These are phyloP conservation scores for Penicillium lagena DNA, from an alignment of 495 filamentous ascomycete species.

Conservation along the genomic window DNA sequence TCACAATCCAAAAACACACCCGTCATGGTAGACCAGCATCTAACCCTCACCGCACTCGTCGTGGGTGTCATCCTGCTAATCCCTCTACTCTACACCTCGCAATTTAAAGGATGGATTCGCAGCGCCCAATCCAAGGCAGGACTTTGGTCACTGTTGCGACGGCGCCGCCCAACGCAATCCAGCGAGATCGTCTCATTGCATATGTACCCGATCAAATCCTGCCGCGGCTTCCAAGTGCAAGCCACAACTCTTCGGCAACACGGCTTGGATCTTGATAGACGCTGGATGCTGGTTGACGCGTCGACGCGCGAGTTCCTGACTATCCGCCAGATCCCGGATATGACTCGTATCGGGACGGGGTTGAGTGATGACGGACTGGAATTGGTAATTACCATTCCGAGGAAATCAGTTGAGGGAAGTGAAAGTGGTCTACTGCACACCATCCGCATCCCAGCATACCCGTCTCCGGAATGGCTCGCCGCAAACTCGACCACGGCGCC, in stretches of 20 bases:
- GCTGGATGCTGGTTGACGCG: slow-evolving; percentile 42
- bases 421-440: not conserved
- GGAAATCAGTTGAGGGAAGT: not conserved
- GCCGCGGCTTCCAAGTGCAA: slow-evolving; percentile 67
- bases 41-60: not conserved
- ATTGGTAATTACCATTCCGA: slow-evolving; percentile 21
- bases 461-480: slow-evolving; percentile 23
- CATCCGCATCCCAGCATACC: slow-evolving; percentile 26
- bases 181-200: slow-evolving; percentile 46
- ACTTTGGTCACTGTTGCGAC: slow-evolving; percentile 7
- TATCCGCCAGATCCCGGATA: slow-evolving; percentile 36
- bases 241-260: slow-evolving; percentile 57
- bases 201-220: slow-evolving; percentile 89
- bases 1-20: too few species aligned
- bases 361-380: slow-evolving; percentile 19
- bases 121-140: not conserved
- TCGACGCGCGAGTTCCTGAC: slow-evolving; percentile 31
- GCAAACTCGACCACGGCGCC: slow-evolving; percentile 21
- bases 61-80: slow-evolving; percentile 6
- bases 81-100: slow-evolving; percentile 7
- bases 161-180: slow-evolving; percentile 10
- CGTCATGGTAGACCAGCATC: not conserved
- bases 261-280: slow-evolving; percentile 76
- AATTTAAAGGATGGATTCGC: slow-evolving; percentile 9
- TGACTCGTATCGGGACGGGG: slow-evolving; percentile 36